Conservation (phyloP, 441 rosid genomes). For the Gossypium armourianum region DNA sequence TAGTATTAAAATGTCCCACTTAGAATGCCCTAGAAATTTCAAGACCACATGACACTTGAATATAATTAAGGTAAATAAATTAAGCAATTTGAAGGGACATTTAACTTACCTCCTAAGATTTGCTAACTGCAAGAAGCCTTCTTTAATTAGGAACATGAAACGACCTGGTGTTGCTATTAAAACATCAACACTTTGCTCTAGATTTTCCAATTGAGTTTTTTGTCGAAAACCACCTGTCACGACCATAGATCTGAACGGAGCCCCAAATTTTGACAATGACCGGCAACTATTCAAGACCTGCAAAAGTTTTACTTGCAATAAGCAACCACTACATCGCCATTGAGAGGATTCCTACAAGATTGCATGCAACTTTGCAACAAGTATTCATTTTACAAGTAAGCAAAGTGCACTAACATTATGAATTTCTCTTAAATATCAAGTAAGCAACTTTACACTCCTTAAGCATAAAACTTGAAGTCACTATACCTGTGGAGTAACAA, state of each 20-base stretch:
- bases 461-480: not conserved
- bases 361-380: not conserved
- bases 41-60: not conserved
- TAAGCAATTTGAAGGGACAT: slow-evolving; percentile 12
- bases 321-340: slow-evolving; percentile 12
- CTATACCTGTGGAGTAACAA: too few relatives aligned
- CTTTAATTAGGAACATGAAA: slow-evolving; percentile 58
- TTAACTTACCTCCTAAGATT: slow-evolving; percentile 56
- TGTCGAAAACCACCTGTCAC: slow-evolving; percentile 81
- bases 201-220: slow-evolving; percentile 69
- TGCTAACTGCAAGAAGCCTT: slow-evolving; percentile 51
- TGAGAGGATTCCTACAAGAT: not conserved
- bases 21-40: not conserved
- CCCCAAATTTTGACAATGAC: slow-evolving; percentile 67
- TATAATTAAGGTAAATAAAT: not conserved
- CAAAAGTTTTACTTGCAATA: slow-evolving; percentile 25
- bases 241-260: slow-evolving; percentile 78
- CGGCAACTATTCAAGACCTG: slow-evolving; percentile 76
- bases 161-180: slow-evolving; percentile 87
- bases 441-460: not conserved
- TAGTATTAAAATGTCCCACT: not conserved
- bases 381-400: not conserved
- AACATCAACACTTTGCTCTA: slow-evolving; percentile 66
- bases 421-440: slow-evolving; percentile 5
- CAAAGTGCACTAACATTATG: not conserved